Evolutionary conservation across 306 rosid genomes (phyloP), one percentile per base, ranked within the genome.

Genomic region (Dalbergia cochinchinensis): DNA sequence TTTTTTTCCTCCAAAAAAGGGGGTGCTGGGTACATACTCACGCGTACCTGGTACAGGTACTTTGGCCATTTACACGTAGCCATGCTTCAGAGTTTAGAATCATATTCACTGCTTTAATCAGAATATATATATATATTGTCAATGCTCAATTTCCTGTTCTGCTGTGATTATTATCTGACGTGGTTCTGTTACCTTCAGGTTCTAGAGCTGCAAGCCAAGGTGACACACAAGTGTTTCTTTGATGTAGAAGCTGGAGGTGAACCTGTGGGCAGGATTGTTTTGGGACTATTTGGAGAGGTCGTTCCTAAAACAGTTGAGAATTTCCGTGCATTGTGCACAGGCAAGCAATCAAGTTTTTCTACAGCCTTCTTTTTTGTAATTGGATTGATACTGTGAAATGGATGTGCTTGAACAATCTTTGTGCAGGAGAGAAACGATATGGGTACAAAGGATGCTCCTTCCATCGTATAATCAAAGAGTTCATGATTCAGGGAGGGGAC

Each of bases 401-500:
- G 18, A 86, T 55, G 47, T 60, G 76, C 35, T 69, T 73, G 47
- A 77, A 45, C 16, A 51, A 62, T 80, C 75, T 74, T 74, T 79
- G 39, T 85, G 82, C 87, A 94, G 99, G 97, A 76, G 99, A 94
- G 86, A 92, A 91, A 85, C 95, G 97, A 61, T 94, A 90, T 81
- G 97, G 97, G 65, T 94, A 88, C 87, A 91, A 92, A 84, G 99
- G 99, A 69, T 80, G 87, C 86, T 91, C 94, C 81, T 92, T 94
- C 89, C 97, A 92, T 84, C 97, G 97, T 67, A 87, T 91, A 77
- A 94, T 94, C 80, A 92, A 89, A 74, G 97, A 91, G 63, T 92
- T 94, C 82, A 94, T 94, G 99, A 91, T 94, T 86, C 99, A 94
- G 69, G 97, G 97, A 84, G 99, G 99, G 76, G 99, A 94, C 83